Base-by-base conservation (phyloP, 1,139 yeast species). In the Hemisphaericaspora xylanilytica region DNA sequence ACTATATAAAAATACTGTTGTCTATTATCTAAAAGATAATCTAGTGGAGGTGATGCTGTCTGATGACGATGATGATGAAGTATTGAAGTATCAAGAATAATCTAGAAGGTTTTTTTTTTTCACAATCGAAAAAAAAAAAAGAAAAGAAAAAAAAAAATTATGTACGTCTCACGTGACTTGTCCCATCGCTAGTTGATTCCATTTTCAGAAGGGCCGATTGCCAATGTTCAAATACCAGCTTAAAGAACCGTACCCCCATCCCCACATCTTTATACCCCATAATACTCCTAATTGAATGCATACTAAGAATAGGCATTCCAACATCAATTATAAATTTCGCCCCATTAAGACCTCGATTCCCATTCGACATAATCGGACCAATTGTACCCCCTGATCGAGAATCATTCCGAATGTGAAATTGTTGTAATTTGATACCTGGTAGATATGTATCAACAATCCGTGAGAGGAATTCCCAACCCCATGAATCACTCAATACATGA, bases 211-310 rank as follows among this genome's bases (percentile, higher is more conserved):
- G 38, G 32, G 48, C 42, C 2, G 17, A 15, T 53, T 76, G 70
- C 88, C 89, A 83, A 45, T 73, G 63, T 24, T 66, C 56, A 55
- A 78, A 83, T 59, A 83, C 84, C 2, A 79, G 80, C 39, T 60
- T 62, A 64, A 82, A 85, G 59, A 83, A 81, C 53, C 77, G 72
- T 32, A 76, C 69, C 17, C 86, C 94, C 40, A 81, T 64, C 7
- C 83, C 85, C 34, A 83, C 70, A 52, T 85, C 95, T 51, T 75
- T 74, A 22, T 79, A 69, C 9, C 95, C 94, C 26, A 84, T 75
- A 14, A 85, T 75, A 18, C 89, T 90, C 53, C 94, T 68, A 42
- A 85, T 83, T 38, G 88, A 81, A 59, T 85, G 95, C 95, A 85
- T 85, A 7, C 89, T 75, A 48, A 84, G 65, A 51, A 84, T 89